Evolutionary conservation across 208 protist genomes (phyloP).

Genomic region (Trypanosoma platydactyli): DNA sequence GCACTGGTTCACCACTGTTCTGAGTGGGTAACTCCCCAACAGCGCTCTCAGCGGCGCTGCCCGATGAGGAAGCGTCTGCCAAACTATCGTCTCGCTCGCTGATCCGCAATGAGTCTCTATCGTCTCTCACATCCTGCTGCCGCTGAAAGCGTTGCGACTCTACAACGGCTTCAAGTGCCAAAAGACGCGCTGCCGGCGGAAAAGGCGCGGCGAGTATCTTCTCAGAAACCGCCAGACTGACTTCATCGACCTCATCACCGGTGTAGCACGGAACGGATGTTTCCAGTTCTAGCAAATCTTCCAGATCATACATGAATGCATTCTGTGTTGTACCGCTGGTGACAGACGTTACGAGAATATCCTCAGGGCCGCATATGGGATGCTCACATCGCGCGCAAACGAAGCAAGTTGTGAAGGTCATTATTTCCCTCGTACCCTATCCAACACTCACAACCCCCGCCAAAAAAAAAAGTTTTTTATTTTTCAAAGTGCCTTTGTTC

Average conservation of each 20-base stretch:
- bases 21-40: not conserved
- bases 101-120: slow-evolving; percentile 7
- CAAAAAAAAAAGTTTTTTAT: too few species aligned
- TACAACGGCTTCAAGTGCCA: slow-evolving; percentile 64
- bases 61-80: not conserved
- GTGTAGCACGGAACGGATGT: slow-evolving; percentile 80
- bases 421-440: too few species aligned
- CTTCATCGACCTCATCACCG: slow-evolving; percentile 55
- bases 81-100: not conserved
- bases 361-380: slow-evolving; percentile 59
- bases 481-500: too few species aligned
- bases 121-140: slow-evolving; percentile 26
- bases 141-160: slow-evolving; percentile 46
- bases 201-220: slow-evolving; percentile 52
- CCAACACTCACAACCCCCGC: too few species aligned
- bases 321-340: slow-evolving; percentile 47
- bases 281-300: slow-evolving; percentile 72
- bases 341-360: slow-evolving; percentile 45
- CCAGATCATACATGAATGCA: slow-evolving; percentile 75
- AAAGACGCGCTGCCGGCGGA: slow-evolving; percentile 48
- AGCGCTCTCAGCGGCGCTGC: not conserved
- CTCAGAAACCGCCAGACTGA: slow-evolving; percentile 51
- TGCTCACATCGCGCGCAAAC: slow-evolving; percentile 78
- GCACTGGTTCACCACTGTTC: not conserved
- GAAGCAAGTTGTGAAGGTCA: slow-evolving; percentile 49